Conservation (phyloP, 2,329 filamentous ascomycete species). For the Aplosporella prunicola region DNA sequence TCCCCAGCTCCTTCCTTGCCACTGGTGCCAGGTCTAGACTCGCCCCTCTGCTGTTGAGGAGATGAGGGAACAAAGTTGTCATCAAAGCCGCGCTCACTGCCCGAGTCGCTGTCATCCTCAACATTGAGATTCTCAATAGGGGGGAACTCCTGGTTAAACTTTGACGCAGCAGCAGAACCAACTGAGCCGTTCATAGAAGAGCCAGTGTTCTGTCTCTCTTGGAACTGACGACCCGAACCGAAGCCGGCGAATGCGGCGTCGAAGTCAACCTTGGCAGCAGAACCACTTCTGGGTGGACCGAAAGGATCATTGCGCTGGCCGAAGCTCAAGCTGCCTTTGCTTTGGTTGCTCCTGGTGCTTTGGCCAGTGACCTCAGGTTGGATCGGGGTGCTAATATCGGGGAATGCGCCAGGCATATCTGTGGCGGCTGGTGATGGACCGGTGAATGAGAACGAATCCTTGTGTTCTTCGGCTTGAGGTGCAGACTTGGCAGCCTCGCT, state of each 20-base stretch:
- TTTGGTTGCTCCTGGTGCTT: slow-evolving; percentile 38
- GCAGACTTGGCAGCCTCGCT: slow-evolving; percentile 29
- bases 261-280: slow-evolving; percentile 63
- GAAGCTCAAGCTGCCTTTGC: slow-evolving; percentile 33
- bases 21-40: slow-evolving; percentile 17
- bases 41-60: slow-evolving; percentile 25
- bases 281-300: slow-evolving; percentile 21
- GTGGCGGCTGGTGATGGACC: slow-evolving; percentile 17
- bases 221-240: slow-evolving; percentile 42
- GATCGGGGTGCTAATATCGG: slow-evolving; percentile 31
- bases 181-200: slow-evolving; percentile 22
- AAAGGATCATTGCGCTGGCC: slow-evolving; percentile 36
- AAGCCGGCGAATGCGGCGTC: slow-evolving; percentile 79
- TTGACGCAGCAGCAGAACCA: slow-evolving; percentile 30
- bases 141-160: slow-evolving; percentile 73
- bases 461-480: slow-evolving; percentile 27
- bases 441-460: slow-evolving; percentile 32
- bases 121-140: slow-evolving; percentile 80
- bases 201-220: slow-evolving; percentile 30
- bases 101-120: slow-evolving; percentile 69
- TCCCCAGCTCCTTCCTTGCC: slow-evolving; percentile 10
- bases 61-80: slow-evolving; percentile 75
- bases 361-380: slow-evolving; percentile 41
- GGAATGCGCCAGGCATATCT: slow-evolving; percentile 42
- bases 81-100: slow-evolving; percentile 69